Percentiles rank a stretch among this genome's conserved stretches.
Evolutionary conservation across 2,329 filamentous ascomycete genomes (phyloP).

Genomic region (Colletotrichum orchidophilum): DNA sequence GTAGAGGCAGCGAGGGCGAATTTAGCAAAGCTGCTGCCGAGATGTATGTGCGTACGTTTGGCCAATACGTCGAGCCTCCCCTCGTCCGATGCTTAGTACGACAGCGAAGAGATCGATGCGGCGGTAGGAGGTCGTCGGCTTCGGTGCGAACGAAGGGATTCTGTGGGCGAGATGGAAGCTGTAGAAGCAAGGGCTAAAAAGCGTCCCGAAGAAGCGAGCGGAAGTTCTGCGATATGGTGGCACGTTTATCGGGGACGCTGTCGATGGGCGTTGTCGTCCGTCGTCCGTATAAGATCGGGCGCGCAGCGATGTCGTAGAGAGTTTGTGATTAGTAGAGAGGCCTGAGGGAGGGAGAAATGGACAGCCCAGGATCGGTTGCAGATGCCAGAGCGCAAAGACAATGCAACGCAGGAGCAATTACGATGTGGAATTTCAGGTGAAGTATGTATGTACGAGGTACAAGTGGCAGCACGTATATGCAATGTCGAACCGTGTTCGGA

Average conservation of each 20-base stretch:
- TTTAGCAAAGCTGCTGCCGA: background rate
- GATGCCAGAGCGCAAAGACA: slow-evolving; percentile 5
- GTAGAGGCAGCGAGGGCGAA: background rate
- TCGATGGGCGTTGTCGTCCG: slow-evolving; percentile 6
- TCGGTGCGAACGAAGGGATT: background rate
- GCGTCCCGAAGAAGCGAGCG: background rate
- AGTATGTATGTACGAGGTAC: slow-evolving; percentile 18
- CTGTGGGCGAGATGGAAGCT: slow-evolving; percentile 5
- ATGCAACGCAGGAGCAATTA: slow-evolving; percentile 15
- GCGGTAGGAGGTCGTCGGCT: slow-evolving; percentile 7
- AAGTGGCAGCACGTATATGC: slow-evolving; percentile 19
- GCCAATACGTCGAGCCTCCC: slow-evolving; percentile 1
- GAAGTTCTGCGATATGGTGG: background rate
- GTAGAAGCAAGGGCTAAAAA: background rate
- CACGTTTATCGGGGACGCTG: background rate
- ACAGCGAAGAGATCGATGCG: background rate
- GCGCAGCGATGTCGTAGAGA: slow-evolving; percentile 2
- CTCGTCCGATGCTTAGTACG: slow-evolving; percentile 10
- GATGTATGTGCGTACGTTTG: background rate
- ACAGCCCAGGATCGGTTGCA: slow-evolving; percentile 18
- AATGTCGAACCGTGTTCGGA: slow-evolving; percentile 31
- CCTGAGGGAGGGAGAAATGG: background rate
- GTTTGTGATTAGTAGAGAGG: background rate
- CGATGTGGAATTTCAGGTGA: slow-evolving; percentile 7
- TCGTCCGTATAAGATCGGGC: slow-evolving; percentile 6